Conservation (phyloP, 208 protist species). For the Leishmania martiniquensis region DNA sequence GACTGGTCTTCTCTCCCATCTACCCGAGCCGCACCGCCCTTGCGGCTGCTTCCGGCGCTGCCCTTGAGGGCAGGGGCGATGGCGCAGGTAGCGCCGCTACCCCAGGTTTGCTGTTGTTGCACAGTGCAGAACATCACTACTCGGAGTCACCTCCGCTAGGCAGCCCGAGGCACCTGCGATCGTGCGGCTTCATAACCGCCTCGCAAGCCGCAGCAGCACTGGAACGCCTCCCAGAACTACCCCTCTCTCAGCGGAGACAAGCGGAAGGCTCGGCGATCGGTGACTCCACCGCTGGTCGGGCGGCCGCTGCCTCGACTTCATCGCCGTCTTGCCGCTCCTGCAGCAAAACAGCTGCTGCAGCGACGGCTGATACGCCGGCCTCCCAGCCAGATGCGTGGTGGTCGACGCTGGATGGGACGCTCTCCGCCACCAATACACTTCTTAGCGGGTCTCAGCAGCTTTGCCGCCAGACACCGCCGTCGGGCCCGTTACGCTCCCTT, state of each 20-base stretch:
- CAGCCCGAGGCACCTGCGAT: neutral
- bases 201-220: slow-evolving; percentile 10
- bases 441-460: neutral
- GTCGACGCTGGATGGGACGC: slow-evolving; percentile 33
- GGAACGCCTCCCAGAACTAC: slow-evolving; percentile 3
- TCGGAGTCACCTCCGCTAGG: neutral
- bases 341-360: neutral
- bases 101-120: neutral
- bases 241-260: neutral
- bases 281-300: neutral
- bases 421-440: slow-evolving; percentile 15
- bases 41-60: neutral
- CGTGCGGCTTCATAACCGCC: neutral
- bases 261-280: neutral
- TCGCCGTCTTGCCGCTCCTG: neutral
- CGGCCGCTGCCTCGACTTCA: neutral
- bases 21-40: neutral
- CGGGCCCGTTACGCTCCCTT: neutral
- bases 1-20: slow-evolving; percentile 9
- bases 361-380: neutral
- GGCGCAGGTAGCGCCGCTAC: neutral
- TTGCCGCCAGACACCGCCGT: neutral
- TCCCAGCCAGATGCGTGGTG: slow-evolving; percentile 26
- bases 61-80: neutral
- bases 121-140: neutral